Evolutionary conservation across 305 asterid genomes (phyloP).

Genomic region (Rubia peregrina): DNA sequence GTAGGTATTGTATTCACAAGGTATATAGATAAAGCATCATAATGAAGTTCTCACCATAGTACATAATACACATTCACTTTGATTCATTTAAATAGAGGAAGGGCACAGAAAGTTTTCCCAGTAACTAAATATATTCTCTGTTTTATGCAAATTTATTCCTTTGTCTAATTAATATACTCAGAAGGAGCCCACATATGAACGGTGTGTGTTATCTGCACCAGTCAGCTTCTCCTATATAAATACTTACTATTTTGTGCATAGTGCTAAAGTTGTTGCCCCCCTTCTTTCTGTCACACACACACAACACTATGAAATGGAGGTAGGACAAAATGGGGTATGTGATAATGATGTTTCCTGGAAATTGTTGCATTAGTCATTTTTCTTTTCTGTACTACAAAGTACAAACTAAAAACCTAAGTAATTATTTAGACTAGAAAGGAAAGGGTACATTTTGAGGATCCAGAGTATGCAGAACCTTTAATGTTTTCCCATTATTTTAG

Average conservation of each 20-base stretch:
- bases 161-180: background rate
- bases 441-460: background rate
- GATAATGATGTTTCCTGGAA: too few relatives aligned
- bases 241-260: too few relatives aligned
- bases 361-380: background rate
- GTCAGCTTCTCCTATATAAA: too few relatives aligned
- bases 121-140: background rate
- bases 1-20: too few relatives aligned
- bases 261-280: too few relatives aligned
- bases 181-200: background rate
- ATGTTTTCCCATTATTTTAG: background rate
- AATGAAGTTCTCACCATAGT: too few relatives aligned
- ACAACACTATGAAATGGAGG: background rate
- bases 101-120: too few relatives aligned
- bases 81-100: too few relatives aligned
- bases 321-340: background rate
- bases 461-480: background rate
- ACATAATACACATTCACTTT: too few relatives aligned
- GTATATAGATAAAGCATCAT: too few relatives aligned
- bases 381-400: background rate
- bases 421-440: background rate
- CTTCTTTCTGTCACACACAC: too few relatives aligned
- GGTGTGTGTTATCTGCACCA: background rate
- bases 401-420: background rate
- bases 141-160: slow-evolving; percentile 4